phyloP scores from a whole-genome alignment of 441 rosid species.

The Breynia disticha region DNA sequence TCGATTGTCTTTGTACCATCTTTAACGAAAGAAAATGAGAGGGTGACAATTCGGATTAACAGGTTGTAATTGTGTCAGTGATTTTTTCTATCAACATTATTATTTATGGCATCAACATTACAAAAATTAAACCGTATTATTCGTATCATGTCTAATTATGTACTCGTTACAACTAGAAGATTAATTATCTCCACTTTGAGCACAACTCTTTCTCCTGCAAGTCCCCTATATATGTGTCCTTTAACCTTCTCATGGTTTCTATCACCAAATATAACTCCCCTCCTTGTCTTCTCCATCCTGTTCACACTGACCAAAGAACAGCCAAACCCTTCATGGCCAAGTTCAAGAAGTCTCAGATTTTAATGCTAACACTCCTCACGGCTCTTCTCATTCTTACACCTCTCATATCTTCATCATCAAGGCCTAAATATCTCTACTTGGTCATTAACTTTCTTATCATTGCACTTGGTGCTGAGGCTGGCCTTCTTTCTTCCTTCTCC shows the following conservation, averaged over 20 bases:
- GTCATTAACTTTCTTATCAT: constrained; percentile 51
- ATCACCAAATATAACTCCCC: not conserved
- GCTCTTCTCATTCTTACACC: constrained; percentile 43
- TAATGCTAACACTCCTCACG: constrained; percentile 29
- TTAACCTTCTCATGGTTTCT: not conserved
- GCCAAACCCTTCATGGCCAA: constrained; percentile 19
- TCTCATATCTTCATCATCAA: constrained; percentile 35
- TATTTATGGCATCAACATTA: no score
- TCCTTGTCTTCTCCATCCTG: not conserved
- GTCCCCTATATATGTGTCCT: not conserved
- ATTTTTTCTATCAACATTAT: no score
- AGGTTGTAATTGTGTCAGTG: no score
- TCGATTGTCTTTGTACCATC: no score
- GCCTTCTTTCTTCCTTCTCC: constrained; percentile 42
- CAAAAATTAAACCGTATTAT: no score
- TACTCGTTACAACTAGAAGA: no score
- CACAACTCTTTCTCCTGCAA: not conserved
- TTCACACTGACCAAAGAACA: no score
- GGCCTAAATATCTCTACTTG: constrained; percentile 52
- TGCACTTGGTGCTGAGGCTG: constrained; percentile 54
- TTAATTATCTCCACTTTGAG: no score
- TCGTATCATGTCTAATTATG: no score
- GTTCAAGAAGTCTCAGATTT: constrained; percentile 35
- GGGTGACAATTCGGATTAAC: no score
- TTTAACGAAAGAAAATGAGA: no score